Percentiles rank a stretch among this genome's conserved stretches.
Conservation (phyloP, 75 land plant species). For the Sequoiadendron giganteum region DNA sequence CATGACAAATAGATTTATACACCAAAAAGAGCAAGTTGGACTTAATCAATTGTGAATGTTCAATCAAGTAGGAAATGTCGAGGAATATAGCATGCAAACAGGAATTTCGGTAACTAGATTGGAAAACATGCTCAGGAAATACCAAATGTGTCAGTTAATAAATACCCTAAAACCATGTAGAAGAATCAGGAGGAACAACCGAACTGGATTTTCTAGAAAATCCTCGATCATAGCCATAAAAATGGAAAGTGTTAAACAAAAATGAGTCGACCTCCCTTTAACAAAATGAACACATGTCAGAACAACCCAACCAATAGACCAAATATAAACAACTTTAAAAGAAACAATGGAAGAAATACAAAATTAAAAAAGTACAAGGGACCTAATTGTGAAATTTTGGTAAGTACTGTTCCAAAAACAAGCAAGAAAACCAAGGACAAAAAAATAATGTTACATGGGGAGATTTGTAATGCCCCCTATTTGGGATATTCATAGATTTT, state of each 20-base stretch:
- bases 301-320: background rate
- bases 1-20: background rate
- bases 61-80: background rate
- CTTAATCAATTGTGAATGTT: no score
- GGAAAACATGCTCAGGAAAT: background rate
- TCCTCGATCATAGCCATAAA: background rate
- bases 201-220: background rate
- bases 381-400: background rate
- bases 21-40: background rate
- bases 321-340: background rate
- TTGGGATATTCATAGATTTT: no score
- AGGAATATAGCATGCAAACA: background rate
- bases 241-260: background rate
- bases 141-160: background rate
- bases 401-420: background rate
- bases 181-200: background rate
- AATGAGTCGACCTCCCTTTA: no score
- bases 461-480: no score
- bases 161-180: background rate
- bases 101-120: background rate
- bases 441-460: background rate
- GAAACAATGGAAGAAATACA: background rate
- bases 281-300: background rate
- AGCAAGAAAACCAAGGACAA: background rate
- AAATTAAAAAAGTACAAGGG: background rate